Base-by-base conservation (phyloP, 1,139 yeast genomes). In the Suhomyces coccinellae region DNA sequence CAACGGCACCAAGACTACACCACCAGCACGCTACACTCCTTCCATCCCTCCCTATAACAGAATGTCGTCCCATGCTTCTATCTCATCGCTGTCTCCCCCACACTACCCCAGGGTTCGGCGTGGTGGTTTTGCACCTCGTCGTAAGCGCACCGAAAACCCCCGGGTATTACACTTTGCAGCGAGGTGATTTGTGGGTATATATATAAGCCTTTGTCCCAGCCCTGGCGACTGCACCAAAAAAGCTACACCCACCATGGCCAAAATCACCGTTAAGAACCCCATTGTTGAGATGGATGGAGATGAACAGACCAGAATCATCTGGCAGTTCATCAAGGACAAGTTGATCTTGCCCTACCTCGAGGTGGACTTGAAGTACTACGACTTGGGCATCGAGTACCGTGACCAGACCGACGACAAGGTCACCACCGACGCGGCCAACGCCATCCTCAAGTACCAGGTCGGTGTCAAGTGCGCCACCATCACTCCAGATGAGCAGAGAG, bases 401-500 rank as follows among this genome's bases (percentile, higher is more conserved):
- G 95, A 86, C 61, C 67, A 77, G 48, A 85, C 95, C 29, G 71
- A 83, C 49, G 95, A 86, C 62, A 73, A 83, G 63, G 82, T 86
- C 53, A 86, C 95, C 16, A 58, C 76, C 29, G 93, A 86, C 51
- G 85, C 91, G 22, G 95, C 93, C 15, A 70, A 82, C 46, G 93
- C 93, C 36, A 86, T 85, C 52, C 74, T 80, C 62, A 69, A 85
- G 62, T 82, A 82, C 58, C 91, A 91, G 50, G 95, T 86, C 35
- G 95, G 91, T 47, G 81, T 86, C 53, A 86, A 86, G 66, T 86
- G 95, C 77, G 95, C 95, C 48, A 86, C 95, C 36, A 86, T 86
- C 57, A 86, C 95, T 1, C 95, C 95, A 1, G 95, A 86, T 63
- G 95, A 86, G 65, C 84, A 82, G 34, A 78, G 95, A 68, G 93